Conservation (phyloP, 768 basidiomycete genomes). For the Suillus spraguei region DNA sequence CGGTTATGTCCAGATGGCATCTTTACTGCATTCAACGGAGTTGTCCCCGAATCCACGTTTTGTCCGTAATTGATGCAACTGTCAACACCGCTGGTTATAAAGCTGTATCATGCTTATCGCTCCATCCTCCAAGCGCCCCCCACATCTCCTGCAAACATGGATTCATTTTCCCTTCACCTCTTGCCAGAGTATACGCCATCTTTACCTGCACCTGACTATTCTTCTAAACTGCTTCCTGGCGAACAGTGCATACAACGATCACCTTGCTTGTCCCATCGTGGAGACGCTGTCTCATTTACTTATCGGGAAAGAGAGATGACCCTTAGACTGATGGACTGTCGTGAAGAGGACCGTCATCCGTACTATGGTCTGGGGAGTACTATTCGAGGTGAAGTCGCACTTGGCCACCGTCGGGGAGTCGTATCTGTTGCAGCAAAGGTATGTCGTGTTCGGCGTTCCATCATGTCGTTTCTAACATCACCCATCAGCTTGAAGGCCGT, state of each 20-base stretch:
- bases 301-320: constrained; percentile 34
- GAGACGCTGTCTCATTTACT: constrained; percentile 30
- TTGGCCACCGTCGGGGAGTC: constrained; percentile 27
- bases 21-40: background rate
- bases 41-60: background rate
- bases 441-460: constrained; percentile 5
- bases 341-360: constrained; percentile 31
- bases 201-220: constrained; percentile 57
- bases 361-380: constrained; percentile 33
- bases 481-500: constrained; percentile 28
- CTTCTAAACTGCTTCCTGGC: constrained; percentile 50
- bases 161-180: constrained; percentile 12
- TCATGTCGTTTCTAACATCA: background rate
- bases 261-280: constrained; percentile 22
- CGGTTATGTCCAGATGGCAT: too few species aligned
- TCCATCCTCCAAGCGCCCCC: background rate
- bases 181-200: constrained; percentile 61
- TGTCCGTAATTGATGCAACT: constrained; percentile 3
- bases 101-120: background rate
- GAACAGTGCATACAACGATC: constrained; percentile 58
- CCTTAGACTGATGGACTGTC: constrained; percentile 32
- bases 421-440: constrained; percentile 33
- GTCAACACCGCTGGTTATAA: constrained; percentile 8
- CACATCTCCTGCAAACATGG: background rate
- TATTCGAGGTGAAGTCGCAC: constrained; percentile 31